Percentiles rank a stretch among this genome's conserved stretches.
These are phyloP conservation scores for Fomitopsis palustris DNA, from an alignment of 1,284 basidiomycete genomes.

Conservation along the genomic window DNA sequence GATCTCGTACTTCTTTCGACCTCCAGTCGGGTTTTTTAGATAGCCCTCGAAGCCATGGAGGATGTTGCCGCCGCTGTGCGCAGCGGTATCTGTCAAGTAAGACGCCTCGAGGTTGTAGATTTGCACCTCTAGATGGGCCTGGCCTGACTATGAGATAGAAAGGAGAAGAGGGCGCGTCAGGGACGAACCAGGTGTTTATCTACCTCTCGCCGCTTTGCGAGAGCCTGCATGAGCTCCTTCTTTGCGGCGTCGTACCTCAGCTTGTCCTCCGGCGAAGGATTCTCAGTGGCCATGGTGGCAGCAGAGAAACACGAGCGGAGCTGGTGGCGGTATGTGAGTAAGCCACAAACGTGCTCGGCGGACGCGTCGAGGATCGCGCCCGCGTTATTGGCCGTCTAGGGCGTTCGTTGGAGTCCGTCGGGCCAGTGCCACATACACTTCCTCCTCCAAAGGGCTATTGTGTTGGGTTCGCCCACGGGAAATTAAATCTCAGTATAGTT, in stretches of 20 bases:
- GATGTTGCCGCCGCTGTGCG: constrained; percentile 75
- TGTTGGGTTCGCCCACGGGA: no score
- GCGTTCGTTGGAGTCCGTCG: no score
- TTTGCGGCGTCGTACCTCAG: constrained; percentile 64
- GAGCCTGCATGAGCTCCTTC: constrained; percentile 66
- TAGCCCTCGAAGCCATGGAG: constrained; percentile 82
- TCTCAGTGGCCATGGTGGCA: constrained; percentile 24
- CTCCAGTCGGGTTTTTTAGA: constrained; percentile 68
- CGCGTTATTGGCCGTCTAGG: no score
- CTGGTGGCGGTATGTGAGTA: not conserved
- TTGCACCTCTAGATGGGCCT: constrained; percentile 71
- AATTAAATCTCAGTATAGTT: no score
- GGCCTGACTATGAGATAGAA: constrained; percentile 2
- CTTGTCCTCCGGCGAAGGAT: constrained; percentile 55
- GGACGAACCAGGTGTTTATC: constrained; percentile 69
- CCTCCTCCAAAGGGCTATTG: no score
- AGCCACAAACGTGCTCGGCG: not conserved
- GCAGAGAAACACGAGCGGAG: not conserved
- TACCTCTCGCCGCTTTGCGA: constrained; percentile 64
- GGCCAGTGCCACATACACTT: no score
- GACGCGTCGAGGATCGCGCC: not conserved
- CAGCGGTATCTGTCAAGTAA: constrained; percentile 71
- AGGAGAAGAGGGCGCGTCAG: not conserved
- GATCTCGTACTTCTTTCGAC: constrained; percentile 67
- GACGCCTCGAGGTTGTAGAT: constrained; percentile 71